These are phyloP conservation scores for Excoecaria cochinchinensis DNA, from an alignment of 345 rosid genomes.

Conservation along the genomic window DNA sequence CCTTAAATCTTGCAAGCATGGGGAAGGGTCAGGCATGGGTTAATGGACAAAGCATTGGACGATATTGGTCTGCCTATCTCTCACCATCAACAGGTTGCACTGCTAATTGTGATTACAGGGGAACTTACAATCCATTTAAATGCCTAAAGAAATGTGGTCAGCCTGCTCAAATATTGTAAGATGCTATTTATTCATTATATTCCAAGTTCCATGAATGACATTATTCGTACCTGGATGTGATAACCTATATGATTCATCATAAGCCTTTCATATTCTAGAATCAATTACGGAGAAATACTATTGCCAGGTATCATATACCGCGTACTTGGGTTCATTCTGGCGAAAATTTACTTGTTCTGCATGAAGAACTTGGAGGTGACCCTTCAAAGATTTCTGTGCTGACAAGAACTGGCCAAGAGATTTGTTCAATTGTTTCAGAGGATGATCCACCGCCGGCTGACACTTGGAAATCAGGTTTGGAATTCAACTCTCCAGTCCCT, in stretches of 20 bases:
- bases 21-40: constrained; percentile 76
- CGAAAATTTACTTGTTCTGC: constrained; percentile 53
- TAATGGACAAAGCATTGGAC: constrained; percentile 55
- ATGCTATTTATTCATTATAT: background rate
- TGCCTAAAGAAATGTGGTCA: constrained; percentile 58
- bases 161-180: constrained; percentile 65
- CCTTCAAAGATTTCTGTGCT: constrained; percentile 48
- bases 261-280: background rate
- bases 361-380: constrained; percentile 66
- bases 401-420: constrained; percentile 45
- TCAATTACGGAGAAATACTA: constrained; percentile 2
- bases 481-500: constrained; percentile 32
- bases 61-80: constrained; percentile 60
- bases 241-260: background rate
- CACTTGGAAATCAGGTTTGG: constrained; percentile 44
- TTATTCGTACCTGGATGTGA: background rate
- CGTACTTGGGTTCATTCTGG: constrained; percentile 53
- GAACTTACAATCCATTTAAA: constrained; percentile 42
- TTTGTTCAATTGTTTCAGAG: constrained; percentile 51
- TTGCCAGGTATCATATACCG: constrained; percentile 55
- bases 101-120: constrained; percentile 54
- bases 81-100: constrained; percentile 47
- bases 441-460: constrained; percentile 51
- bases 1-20: constrained; percentile 57
- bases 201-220: too few species aligned